Evolutionary conservation across 352 stramenopile genomes (phyloP).

Genomic region (Phytophthora sp.): DNA sequence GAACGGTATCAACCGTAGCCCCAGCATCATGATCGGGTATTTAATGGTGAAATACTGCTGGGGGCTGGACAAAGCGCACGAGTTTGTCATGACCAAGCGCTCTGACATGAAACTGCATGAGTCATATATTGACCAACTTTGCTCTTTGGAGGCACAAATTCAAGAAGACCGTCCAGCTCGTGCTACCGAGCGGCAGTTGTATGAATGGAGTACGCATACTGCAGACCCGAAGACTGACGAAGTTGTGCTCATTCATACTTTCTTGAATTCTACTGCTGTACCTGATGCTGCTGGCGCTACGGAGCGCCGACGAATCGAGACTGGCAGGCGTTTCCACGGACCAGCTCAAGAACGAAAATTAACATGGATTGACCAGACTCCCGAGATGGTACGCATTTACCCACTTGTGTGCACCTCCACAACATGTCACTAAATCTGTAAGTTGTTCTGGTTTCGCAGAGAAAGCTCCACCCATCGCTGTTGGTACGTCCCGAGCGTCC

Average conservation of each 20-base stretch:
- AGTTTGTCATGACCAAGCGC: constrained; percentile 90
- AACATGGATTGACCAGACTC: constrained; percentile 76
- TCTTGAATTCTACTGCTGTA: constrained; percentile 57
- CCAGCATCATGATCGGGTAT: constrained; percentile 88
- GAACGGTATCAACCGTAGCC: constrained; percentile 80
- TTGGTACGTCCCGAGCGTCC: constrained; percentile 70
- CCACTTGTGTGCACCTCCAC: neutral
- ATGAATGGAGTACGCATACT: constrained; percentile 64
- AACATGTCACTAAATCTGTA: neutral
- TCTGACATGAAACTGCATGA: constrained; percentile 85
- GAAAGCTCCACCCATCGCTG: constrained; percentile 60
- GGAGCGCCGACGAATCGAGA: constrained; percentile 20
- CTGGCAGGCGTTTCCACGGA: constrained; percentile 26
- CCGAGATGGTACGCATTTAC: constrained; percentile 51
- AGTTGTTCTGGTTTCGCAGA: constrained; percentile 28
- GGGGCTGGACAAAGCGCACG: constrained; percentile 92
- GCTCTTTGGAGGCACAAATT: constrained; percentile 66
- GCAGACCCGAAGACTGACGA: constrained; percentile 65
- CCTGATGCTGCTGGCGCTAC: constrained; percentile 4
- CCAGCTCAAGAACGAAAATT: constrained; percentile 32
- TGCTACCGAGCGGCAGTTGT: constrained; percentile 69
- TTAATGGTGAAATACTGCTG: constrained; percentile 94
- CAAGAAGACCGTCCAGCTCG: constrained; percentile 47
- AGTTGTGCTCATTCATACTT: constrained; percentile 80
- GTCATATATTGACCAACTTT: constrained; percentile 80